Base-by-base conservation (phyloP, 2,329 filamentous ascomycete species). In the Knufia petricola region DNA sequence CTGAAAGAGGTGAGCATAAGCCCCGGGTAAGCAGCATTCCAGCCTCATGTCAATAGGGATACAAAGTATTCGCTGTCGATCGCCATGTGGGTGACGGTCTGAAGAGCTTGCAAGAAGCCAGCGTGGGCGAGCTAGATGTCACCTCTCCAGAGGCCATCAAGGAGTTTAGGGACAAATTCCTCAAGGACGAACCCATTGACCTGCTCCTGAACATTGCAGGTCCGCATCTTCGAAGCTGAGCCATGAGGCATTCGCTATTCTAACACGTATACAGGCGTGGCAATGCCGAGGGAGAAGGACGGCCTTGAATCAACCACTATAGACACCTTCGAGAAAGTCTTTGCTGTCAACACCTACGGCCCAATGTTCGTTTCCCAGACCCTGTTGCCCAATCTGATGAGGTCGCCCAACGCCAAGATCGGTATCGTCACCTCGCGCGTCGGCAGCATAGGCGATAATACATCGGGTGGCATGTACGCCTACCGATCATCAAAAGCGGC, bases 401-500 rank as follows among this genome's bases (percentile, higher is more conserved):
- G 55, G 7, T 57, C 62, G 0, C 37, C 57, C 1, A 52, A 53
- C 9, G 63, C 68, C 1, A 59, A 62, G 19, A 60, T 71, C 4
- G 68, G 63, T 1, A 68, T 70, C 44, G 65, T 72, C 37, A 68
- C 64, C 36, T 66, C 62, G 24, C 64, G 70, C 15, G 67, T 73
- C 4, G 69, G 69, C 6, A 64, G 60, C 31, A 68, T 73, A 19
- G 61, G 56, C 9, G 69, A 72, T 50, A 72, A 73, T 49, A 58
- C 50, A 41, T 62, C 62, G 1, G 69, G 71, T 8, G 66, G 69
- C 4, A 58, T 52, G 28, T 72, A 72, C 43, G 66, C 69, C 1
- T 73, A 72, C 46, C 66, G 70, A 2, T 62, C 64, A 1, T 66
- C 60, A 9, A 73, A 72, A 54, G 65, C 70, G 3, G 70, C 68